Evolutionary conservation across 2,329 filamentous ascomycete genomes (phyloP).

Genomic region (Talaromyces sp.): DNA sequence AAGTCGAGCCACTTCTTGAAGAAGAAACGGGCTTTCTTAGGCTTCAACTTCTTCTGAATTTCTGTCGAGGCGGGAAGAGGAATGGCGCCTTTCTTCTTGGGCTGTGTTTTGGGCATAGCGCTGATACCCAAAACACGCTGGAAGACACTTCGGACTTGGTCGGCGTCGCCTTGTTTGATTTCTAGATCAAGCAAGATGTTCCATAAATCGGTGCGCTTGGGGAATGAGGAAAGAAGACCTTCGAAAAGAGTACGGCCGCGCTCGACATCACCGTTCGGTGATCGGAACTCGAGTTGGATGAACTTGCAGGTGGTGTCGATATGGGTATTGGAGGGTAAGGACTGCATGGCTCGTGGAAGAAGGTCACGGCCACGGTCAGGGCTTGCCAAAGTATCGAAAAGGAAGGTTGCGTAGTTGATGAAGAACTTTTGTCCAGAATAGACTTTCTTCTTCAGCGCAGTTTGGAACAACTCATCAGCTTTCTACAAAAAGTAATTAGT

Average conservation of each 20-base stretch:
- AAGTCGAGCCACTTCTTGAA: slow-evolving; percentile 91
- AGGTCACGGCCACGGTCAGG: slow-evolving; percentile 74
- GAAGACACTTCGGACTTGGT: slow-evolving; percentile 72
- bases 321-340: slow-evolving; percentile 67
- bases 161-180: slow-evolving; percentile 57
- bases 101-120: slow-evolving; percentile 30
- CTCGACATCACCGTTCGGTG: slow-evolving; percentile 76
- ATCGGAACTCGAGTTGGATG: slow-evolving; percentile 86
- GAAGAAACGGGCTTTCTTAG: slow-evolving; percentile 77
- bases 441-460: slow-evolving; percentile 87
- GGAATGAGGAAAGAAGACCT: slow-evolving; percentile 75
- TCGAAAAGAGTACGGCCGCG: slow-evolving; percentile 94
- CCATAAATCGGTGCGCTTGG: slow-evolving; percentile 90
- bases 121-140: slow-evolving; percentile 62
- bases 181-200: slow-evolving; percentile 88
- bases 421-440: slow-evolving; percentile 71
- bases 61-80: slow-evolving; percentile 34
- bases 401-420: slow-evolving; percentile 92
- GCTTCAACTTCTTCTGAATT: slow-evolving; percentile 67
- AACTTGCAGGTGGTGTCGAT: slow-evolving; percentile 80
- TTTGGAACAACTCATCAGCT: slow-evolving; percentile 83
- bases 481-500: slow-evolving; percentile 55
- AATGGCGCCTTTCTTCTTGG: slow-evolving; percentile 31
- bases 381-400: slow-evolving; percentile 69
- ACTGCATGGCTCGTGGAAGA: slow-evolving; percentile 78